Evolutionary conservation across 1,284 basidiomycete genomes (phyloP).

Genomic region (Malassezia vespertilionis): DNA sequence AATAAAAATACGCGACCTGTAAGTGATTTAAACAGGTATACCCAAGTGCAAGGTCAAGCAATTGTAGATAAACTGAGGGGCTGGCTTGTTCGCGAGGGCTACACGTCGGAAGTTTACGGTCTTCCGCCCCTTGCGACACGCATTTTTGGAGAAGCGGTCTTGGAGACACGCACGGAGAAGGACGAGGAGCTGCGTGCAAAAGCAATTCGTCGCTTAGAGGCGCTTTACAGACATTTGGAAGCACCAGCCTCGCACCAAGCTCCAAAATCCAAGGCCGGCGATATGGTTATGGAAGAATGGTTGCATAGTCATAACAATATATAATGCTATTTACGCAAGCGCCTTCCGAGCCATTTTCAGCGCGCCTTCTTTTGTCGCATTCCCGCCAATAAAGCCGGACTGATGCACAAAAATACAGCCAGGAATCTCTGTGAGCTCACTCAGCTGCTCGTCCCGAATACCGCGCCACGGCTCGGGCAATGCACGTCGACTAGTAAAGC

Average conservation of each 20-base stretch:
- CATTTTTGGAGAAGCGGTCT: constrained; percentile 14
- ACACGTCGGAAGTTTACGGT: constrained; percentile 14
- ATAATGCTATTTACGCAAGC: constrained; percentile 25
- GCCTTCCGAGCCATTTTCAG: constrained; percentile 67
- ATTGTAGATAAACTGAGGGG: constrained; percentile 12
- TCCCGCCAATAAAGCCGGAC: constrained; percentile 87
- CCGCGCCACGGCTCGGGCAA: constrained; percentile 89
- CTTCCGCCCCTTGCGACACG: constrained; percentile 8
- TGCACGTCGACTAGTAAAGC: constrained; percentile 80
- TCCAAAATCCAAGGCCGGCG: neutral
- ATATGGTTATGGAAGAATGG: constrained; percentile 11
- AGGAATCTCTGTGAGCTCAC: constrained; percentile 60
- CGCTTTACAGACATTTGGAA: constrained; percentile 13
- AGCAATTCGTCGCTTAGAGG: constrained; percentile 16
- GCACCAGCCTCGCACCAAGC: neutral
- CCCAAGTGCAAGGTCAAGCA: constrained; percentile 10
- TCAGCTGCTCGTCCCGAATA: constrained; percentile 70
- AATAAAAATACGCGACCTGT: neutral
- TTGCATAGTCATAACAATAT: constrained; percentile 10
- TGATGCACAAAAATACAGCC: constrained; percentile 88
- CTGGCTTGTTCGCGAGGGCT: constrained; percentile 16
- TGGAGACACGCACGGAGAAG: neutral
- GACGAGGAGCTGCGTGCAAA: constrained; percentile 13
- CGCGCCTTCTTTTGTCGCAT: constrained; percentile 77
- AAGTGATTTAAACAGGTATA: constrained; percentile 7